Conservation (phyloP, 2,329 filamentous ascomycete genomes). For the Geoglossum cookeanum region DNA sequence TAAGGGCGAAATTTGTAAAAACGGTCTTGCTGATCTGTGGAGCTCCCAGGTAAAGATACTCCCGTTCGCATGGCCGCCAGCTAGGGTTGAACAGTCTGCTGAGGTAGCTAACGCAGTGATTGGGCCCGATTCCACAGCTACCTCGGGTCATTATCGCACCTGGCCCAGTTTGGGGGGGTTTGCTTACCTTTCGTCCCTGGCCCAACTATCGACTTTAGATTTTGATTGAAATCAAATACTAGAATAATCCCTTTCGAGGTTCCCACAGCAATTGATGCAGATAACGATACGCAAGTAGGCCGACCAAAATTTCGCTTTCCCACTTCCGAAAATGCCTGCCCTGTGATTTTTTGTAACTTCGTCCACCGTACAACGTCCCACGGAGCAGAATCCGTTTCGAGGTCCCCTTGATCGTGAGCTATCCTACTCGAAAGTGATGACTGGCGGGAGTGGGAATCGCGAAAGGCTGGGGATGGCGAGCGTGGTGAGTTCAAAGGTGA, state of each 20-base stretch:
- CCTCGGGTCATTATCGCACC: neutral
- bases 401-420: conserved; percentile 36
- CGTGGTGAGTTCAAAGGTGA: conserved; percentile 42
- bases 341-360: conserved; percentile 71
- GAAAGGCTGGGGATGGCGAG: conserved; percentile 57
- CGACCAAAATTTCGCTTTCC: conserved; percentile 84
- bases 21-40: conserved; percentile 60
- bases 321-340: conserved; percentile 78
- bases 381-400: conserved; percentile 56
- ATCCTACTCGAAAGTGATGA: conserved; percentile 59
- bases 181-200: conserved; percentile 67
- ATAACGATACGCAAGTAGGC: conserved; percentile 76
- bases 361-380: conserved; percentile 99
- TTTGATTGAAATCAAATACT: conserved; percentile 95
- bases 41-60: conserved; percentile 97
- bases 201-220: conserved; percentile 81
- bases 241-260: conserved; percentile 89
- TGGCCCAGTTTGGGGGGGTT: neutral
- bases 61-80: conserved; percentile 73
- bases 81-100: conserved; percentile 82
- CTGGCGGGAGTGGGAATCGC: conserved; percentile 60
- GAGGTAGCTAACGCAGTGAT: conserved; percentile 79
- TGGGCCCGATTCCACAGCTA: conserved; percentile 76
- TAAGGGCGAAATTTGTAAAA: conserved; percentile 68
- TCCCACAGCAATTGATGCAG: conserved; percentile 72